Conservation (phyloP, 345 rosid genomes). For the Dipteronia dyeriana region DNA sequence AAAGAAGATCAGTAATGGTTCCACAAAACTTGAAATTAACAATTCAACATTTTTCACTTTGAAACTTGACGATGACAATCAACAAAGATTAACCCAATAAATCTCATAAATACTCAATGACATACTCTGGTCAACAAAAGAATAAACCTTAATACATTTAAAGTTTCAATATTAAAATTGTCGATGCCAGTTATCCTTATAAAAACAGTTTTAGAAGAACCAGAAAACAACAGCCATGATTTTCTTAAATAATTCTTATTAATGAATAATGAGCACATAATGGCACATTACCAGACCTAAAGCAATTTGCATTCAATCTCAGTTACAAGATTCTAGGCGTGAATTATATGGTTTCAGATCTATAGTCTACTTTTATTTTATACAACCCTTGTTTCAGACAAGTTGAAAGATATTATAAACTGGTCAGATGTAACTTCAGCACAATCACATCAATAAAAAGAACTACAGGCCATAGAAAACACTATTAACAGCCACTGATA, state of each 20-base stretch:
- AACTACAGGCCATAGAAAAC: background rate
- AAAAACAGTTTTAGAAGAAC: background rate
- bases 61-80: background rate
- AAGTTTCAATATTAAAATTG: background rate
- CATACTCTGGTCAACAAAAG: background rate
- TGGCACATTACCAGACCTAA: background rate
- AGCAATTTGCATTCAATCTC: background rate
- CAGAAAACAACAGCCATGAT: background rate
- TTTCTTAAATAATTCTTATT: background rate
- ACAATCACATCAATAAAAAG: background rate
- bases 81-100: background rate
- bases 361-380: background rate
- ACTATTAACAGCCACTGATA: background rate
- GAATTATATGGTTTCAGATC: background rate
- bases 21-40: background rate
- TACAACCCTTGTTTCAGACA: background rate
- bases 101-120: background rate
- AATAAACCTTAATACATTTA: background rate
- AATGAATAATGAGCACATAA: background rate
- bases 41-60: background rate
- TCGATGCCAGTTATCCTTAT: background rate
- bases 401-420: background rate
- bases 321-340: background rate
- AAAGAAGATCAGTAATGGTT: constrained; percentile 11
- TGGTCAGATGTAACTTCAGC: background rate